These are phyloP conservation scores for Linnemannia hyalina DNA, from an alignment of 192 early-diverging fungal genomes.

Conservation along the genomic window DNA sequence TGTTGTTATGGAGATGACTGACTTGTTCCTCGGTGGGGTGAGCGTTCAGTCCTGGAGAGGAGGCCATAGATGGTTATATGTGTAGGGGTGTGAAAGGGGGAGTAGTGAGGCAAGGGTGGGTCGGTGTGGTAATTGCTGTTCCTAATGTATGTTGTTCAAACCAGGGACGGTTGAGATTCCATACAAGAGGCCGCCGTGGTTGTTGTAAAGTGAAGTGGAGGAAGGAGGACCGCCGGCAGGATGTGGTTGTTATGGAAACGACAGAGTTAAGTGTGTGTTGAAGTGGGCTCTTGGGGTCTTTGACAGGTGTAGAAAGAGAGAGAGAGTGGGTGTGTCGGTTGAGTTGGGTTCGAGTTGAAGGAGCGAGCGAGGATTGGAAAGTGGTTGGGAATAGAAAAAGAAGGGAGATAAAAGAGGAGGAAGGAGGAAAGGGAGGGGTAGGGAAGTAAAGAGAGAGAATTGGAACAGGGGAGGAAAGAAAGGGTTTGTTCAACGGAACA, in stretches of 20 bases:
- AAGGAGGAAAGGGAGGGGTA: background rate
- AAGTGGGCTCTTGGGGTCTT: background rate
- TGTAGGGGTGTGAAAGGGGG: background rate
- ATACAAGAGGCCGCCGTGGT: conserved; percentile 6
- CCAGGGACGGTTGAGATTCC: conserved; percentile 14
- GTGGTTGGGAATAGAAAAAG: background rate
- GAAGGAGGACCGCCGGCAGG: background rate
- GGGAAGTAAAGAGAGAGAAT: background rate
- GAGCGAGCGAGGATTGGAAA: background rate
- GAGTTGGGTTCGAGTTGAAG: too few species aligned
- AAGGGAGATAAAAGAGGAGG: background rate
- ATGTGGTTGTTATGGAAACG: background rate
- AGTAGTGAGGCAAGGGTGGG: background rate
- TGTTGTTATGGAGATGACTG: conserved; percentile 6
- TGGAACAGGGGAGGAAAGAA: too few species aligned
- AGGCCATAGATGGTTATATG: conserved; percentile 7
- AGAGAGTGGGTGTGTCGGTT: too few species aligned
- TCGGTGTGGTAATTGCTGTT: background rate
- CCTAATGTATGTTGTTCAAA: conserved; percentile 6
- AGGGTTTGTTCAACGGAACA: background rate
- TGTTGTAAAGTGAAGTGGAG: conserved; percentile 1
- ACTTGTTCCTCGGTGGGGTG: background rate
- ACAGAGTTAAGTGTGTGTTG: background rate
- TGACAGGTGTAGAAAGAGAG: background rate
- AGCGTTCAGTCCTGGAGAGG: conserved; percentile 9